Conservation (phyloP, 140 eudicot species). For the Oenanthe javanica region DNA sequence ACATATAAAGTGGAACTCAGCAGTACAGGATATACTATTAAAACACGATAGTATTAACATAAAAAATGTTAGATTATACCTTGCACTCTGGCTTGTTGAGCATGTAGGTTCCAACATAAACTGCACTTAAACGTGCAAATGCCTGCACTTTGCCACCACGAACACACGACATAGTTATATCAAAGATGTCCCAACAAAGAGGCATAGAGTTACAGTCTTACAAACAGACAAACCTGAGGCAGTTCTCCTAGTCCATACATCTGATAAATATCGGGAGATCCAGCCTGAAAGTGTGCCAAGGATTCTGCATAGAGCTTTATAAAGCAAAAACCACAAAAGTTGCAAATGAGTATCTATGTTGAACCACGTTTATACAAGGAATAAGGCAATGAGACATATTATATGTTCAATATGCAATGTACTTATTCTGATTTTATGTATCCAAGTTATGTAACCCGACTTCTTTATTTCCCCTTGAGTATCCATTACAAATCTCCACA, state of each 20-base stretch:
- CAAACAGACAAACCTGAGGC: conserved; percentile 63
- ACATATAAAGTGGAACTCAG: background rate
- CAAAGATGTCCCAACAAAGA: background rate
- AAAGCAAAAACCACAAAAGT: conserved; percentile 12
- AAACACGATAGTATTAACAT: background rate
- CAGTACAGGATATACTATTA: background rate
- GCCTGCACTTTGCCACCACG: conserved; percentile 36
- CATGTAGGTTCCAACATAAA: conserved; percentile 96
- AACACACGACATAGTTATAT: background rate
- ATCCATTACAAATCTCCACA: background rate
- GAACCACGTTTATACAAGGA: background rate
- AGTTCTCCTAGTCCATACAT: conserved; percentile 92
- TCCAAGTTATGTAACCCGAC: background rate
- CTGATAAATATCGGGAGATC: conserved; percentile 86
- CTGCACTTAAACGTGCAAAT: conserved; percentile 94
- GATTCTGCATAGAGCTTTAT: conserved; percentile 84
- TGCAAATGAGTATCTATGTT: background rate
- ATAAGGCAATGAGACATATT: background rate
- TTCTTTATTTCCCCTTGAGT: background rate
- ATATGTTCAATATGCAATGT: background rate
- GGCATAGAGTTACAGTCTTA: conserved; percentile 10
- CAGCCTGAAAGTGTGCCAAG: conserved; percentile 76
- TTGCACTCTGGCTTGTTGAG: conserved; percentile 84
- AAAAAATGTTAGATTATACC: conserved; percentile 28
- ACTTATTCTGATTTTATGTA: background rate